Evolutionary conservation across 169 alveolate genomes (phyloP).

Genomic region (Plasmodium sp.): DNA sequence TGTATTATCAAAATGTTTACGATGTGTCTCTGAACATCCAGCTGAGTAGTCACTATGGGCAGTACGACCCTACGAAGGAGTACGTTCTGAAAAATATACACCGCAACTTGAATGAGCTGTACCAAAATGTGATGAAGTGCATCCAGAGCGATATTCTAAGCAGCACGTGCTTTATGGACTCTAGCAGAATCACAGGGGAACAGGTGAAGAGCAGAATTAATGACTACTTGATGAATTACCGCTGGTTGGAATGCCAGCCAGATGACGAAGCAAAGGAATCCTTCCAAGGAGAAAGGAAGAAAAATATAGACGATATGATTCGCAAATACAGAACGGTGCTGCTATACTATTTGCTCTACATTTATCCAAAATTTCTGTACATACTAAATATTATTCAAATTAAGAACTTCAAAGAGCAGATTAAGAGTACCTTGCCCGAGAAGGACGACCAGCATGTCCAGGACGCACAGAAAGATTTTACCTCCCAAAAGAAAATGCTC

Average conservation of each 20-base stretch:
- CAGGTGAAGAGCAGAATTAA: constrained; percentile 1
- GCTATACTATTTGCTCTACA: constrained; percentile 47
- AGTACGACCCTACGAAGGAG: constrained; percentile 20
- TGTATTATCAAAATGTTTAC: constrained; percentile 44
- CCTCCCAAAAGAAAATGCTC: constrained; percentile 45
- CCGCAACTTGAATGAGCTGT: constrained; percentile 31
- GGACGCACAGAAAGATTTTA: constrained; percentile 47
- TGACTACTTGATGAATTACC: constrained; percentile 61
- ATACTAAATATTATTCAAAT: constrained; percentile 42
- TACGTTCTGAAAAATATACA: constrained; percentile 28
- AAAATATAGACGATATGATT: constrained; percentile 14
- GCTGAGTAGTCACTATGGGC: constrained; percentile 30
- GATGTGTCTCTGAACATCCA: constrained; percentile 41
- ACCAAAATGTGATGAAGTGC: constrained; percentile 1
- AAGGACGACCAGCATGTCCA: constrained; percentile 45
- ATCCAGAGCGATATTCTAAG: constrained; percentile 23
- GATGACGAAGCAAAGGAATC: background rate
- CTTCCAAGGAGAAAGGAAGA: constrained; percentile 3
- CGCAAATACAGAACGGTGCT: constrained; percentile 51
- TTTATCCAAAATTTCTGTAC: constrained; percentile 64
- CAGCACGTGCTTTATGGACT: background rate
- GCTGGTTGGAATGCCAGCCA: constrained; percentile 21
- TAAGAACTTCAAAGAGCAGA: constrained; percentile 33
- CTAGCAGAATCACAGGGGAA: constrained; percentile 5
- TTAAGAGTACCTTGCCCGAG: constrained; percentile 18